Evolutionary conservation across 352 stramenopile species (phyloP).

Genomic region (Pythium utonaiense): DNA sequence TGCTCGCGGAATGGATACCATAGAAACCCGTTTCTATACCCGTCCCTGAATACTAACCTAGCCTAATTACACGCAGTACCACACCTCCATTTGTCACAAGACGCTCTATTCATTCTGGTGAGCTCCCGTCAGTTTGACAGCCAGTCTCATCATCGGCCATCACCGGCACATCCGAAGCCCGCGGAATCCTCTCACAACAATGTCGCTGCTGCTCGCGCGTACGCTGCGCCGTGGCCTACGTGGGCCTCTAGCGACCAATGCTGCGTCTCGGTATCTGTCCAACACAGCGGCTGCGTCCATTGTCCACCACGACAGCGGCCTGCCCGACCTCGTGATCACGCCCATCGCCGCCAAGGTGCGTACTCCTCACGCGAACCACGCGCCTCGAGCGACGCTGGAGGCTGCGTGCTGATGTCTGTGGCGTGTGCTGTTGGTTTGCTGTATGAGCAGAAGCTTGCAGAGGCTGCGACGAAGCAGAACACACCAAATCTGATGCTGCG

Average conservation of each 20-base stretch:
- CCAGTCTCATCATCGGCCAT: background rate
- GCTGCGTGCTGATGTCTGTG: background rate
- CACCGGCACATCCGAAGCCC: background rate
- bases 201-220: background rate
- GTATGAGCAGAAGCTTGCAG: constrained; percentile 46
- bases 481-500: constrained; percentile 68
- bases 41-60: background rate
- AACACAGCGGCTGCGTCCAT: constrained; percentile 1
- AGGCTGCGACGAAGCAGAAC: constrained; percentile 56
- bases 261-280: constrained; percentile 9
- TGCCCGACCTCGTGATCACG: constrained; percentile 17
- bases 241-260: background rate
- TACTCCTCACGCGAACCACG: no score
- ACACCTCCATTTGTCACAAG: background rate
- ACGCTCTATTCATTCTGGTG: background rate
- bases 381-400: no score
- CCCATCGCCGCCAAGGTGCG: constrained; percentile 11
- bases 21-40: background rate
- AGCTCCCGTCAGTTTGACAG: no score
- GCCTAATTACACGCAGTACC: background rate
- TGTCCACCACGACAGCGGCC: background rate
- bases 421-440: background rate
- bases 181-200: background rate
- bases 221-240: constrained; percentile 5
- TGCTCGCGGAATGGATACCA: background rate